Evolutionary conservation across 2,329 filamentous ascomycete species (phyloP).

Genomic region (Penicillium decumbens): DNA sequence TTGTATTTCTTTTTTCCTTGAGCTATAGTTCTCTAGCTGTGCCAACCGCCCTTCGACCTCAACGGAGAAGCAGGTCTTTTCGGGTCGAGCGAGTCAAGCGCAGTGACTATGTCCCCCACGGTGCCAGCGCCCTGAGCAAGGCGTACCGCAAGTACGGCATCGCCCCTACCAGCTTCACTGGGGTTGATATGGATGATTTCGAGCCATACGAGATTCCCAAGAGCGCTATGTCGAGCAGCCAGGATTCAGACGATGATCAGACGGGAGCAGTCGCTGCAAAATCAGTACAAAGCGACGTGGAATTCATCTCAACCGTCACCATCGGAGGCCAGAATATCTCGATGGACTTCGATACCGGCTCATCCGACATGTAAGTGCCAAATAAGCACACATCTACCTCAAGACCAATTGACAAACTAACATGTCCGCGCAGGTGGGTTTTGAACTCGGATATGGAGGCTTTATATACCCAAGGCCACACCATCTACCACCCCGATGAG

Average conservation of each 20-base stretch:
- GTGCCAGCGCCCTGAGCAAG: conserved; percentile 59
- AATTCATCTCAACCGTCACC: conserved; percentile 66
- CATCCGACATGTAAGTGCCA: conserved; percentile 59
- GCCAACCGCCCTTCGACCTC: conserved; percentile 25
- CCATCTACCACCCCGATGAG: conserved; percentile 51
- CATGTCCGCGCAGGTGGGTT: conserved; percentile 54
- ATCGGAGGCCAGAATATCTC: conserved; percentile 65
- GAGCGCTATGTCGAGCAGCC: conserved; percentile 18
- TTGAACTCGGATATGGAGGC: conserved; percentile 59
- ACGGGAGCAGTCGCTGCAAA: conserved; percentile 60
- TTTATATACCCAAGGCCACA: conserved; percentile 48
- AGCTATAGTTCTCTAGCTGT: conserved; percentile 31
- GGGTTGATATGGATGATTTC: conserved; percentile 35
- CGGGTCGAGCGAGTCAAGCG: conserved; percentile 57
- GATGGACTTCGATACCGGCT: conserved; percentile 72
- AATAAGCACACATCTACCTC: too few relatives aligned
- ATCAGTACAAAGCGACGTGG: conserved; percentile 60
- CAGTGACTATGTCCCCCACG: conserved; percentile 54
- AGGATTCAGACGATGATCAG: conserved; percentile 28
- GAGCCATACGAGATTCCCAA: conserved; percentile 28
- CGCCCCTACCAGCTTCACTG: conserved; percentile 40
- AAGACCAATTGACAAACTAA: background rate
- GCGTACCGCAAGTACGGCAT: conserved; percentile 66
- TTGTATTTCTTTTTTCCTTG: conserved; percentile 30
- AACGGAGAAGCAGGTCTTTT: conserved; percentile 49